Conservation (phyloP, 2,329 filamentous ascomycete genomes). For the Trichoderma citrinoviride region DNA sequence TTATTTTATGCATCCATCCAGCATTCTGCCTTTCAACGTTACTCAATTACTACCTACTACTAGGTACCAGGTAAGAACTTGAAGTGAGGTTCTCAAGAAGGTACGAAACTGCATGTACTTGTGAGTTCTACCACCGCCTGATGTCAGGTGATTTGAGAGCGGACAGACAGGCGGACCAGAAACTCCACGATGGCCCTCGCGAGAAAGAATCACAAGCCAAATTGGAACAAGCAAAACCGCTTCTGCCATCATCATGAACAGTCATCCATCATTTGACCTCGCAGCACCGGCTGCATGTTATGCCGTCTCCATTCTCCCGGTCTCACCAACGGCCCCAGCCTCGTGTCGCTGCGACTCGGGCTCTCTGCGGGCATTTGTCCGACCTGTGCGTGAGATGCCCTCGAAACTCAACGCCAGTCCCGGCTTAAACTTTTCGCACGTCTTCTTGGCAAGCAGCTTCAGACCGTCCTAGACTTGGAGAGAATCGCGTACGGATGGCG, state of each 20-base stretch:
- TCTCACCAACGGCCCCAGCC: not conserved
- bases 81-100: no score
- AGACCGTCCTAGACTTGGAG: not conserved
- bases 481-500: no score
- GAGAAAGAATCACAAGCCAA: not conserved
- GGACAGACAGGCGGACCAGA: not conserved
- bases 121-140: not conserved
- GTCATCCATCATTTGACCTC: not conserved
- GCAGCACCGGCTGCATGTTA: not conserved
- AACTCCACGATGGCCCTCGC: not conserved
- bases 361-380: constrained; percentile 13
- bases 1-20: no score
- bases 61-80: no score
- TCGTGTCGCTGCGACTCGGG: not conserved
- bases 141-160: not conserved
- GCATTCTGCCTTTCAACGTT: no score
- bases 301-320: constrained; percentile 10
- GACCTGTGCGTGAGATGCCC: constrained; percentile 9
- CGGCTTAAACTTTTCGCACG: constrained; percentile 1
- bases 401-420: not conserved
- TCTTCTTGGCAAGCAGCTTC: not conserved
- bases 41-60: no score
- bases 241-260: not conserved
- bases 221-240: not conserved
- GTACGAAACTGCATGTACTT: no score